phyloP scores from a whole-genome alignment of 352 stramenopile genomes.

The Phytophthora niederhauseri region DNA sequence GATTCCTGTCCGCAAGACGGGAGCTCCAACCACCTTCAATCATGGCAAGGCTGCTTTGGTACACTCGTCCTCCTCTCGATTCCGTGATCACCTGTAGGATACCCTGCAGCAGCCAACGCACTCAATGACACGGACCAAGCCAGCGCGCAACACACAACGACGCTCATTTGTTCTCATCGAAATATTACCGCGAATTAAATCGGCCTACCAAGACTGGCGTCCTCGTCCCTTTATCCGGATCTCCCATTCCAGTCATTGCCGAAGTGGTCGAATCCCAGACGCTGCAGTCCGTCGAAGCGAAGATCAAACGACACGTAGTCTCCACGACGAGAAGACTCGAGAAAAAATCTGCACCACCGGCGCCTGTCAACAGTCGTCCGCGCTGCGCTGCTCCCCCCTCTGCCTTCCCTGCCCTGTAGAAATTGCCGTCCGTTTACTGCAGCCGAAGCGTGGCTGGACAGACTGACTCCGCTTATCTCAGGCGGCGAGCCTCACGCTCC shows the following conservation, averaged over 20 bases:
- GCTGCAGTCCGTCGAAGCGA: conserved; percentile 23
- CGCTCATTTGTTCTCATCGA: conserved; percentile 53
- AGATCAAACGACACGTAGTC: conserved; percentile 8
- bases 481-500: conserved; percentile 98
- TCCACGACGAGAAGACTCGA: conserved; percentile 23
- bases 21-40: background rate
- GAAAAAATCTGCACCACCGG: conserved; percentile 12
- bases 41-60: conserved; percentile 2
- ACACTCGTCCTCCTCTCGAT: background rate
- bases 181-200: conserved; percentile 66
- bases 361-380: conserved; percentile 25
- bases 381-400: conserved; percentile 8
- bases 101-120: background rate
- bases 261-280: conserved; percentile 26
- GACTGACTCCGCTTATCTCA: conserved; percentile 91
- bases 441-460: conserved; percentile 29
- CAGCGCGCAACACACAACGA: conserved; percentile 17
- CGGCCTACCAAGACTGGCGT: conserved; percentile 40
- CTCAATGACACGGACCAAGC: background rate
- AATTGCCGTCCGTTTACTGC: conserved; percentile 15
- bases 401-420: conserved; percentile 13
- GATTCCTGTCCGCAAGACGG: background rate
- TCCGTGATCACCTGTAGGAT: background rate
- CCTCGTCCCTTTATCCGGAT: conserved; percentile 28
- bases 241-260: conserved; percentile 17